Base-by-base conservation (phyloP, 768 basidiomycete genomes). In the Piloderma croceum region DNA sequence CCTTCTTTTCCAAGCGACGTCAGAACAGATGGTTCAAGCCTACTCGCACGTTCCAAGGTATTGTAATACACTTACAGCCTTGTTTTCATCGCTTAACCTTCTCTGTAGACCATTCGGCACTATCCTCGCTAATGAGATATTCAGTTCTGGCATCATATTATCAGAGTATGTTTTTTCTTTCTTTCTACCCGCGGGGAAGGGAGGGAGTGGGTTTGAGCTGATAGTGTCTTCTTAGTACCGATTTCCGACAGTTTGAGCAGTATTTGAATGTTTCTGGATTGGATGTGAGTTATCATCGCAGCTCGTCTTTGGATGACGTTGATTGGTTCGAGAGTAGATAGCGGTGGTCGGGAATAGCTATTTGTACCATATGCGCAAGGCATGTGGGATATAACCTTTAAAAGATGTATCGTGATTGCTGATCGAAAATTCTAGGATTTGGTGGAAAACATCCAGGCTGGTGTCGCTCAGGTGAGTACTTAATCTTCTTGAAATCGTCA, bases 1-100 rank as follows among this genome's bases (percentile, higher is more conserved):
- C 52, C 64, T 97, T 6, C 74, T 97, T 12, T 98, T 98, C 69
- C 94, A 98, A 68, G 94, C 92, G 0, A 97, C 92, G 0, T 90
- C 88, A 5, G 79, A 90, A 53, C 78, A 96, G 60, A 96, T 98
- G 93, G 87, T 96, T 5, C 73, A 83, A 35, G 92, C 90, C 1
- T 93, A 92, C 55, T 78, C 87, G 0, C 74, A 81, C 50, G 89
- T 89, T 0, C 90, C 91, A 3, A 71, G 84, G 86, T 79, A 44
- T 33, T 58, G 46, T 23, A 32, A 18, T 23, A 18, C 31, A 41
- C 10, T 39, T 32, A 33, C 20, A 43, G 41, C 24, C 10, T 38
- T 13, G 32, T 11, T 31, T 44, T 33, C 31, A 31, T 32, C 13
- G 22, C 24, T 6, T 36, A n/a, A 15, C 36, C 3, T 23, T n/a